These are phyloP conservation scores for Steccherinum ochraceum DNA, from an alignment of 768 basidiomycete species.

Conservation along the genomic window DNA sequence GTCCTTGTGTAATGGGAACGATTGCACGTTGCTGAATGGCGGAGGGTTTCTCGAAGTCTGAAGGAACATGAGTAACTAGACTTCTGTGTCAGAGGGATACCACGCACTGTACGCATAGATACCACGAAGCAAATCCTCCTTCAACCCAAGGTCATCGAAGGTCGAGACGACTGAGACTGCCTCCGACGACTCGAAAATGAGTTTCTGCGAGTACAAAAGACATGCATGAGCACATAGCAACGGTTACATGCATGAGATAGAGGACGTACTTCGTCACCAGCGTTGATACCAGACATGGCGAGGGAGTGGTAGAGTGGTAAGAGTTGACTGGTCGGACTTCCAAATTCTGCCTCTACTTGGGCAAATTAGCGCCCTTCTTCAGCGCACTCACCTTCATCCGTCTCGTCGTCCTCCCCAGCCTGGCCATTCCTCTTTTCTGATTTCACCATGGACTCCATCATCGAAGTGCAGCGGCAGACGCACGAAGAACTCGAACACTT, in stretches of 20 bases:
- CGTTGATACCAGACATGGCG: conserved; percentile 76
- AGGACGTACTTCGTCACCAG: conserved; percentile 74
- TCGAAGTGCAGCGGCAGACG: conserved; percentile 91
- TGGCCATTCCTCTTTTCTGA: background rate
- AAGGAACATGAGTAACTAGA: background rate
- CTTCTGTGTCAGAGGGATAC: conserved; percentile 2
- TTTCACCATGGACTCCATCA: conserved; percentile 76
- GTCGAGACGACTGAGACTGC: conserved; percentile 84
- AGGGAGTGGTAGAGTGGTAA: conserved; percentile 34
- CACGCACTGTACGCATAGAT: conserved; percentile 91
- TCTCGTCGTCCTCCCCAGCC: conserved; percentile 2
- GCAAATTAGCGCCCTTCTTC: conserved; percentile 2
- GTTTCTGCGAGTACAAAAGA: conserved; percentile 48
- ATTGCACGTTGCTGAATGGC: conserved; percentile 99
- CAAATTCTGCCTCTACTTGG: conserved; percentile 27
- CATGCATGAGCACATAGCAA: conserved; percentile 2
- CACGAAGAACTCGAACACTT: conserved; percentile 96
- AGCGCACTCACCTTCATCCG: conserved; percentile 1
- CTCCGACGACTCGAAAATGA: conserved; percentile 93
- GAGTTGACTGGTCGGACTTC: conserved; percentile 43
- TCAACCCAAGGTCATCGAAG: conserved; percentile 86
- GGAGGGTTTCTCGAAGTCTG: conserved; percentile 95
- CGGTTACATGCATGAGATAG: background rate
- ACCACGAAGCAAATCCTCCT: conserved; percentile 92
- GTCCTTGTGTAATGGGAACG: conserved; percentile 88